Percentiles rank a stretch among this genome's conserved stretches.
Conservation (phyloP, 148 eudicot genomes). For the Silene uniflora region DNA sequence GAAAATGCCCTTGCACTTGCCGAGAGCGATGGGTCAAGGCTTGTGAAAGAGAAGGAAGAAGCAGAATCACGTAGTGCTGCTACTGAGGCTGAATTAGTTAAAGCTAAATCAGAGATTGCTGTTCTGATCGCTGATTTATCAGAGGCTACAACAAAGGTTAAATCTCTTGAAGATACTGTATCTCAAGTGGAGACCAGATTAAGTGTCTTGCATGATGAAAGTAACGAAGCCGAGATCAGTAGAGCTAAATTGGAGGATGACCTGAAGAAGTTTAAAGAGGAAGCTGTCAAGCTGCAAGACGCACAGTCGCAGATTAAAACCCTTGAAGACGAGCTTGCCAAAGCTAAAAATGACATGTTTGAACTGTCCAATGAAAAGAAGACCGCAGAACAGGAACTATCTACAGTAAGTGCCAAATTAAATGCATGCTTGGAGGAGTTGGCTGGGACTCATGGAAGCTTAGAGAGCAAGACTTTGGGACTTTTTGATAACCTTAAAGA, state of each 20-base stretch:
- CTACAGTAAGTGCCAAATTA: slow-evolving; percentile 50
- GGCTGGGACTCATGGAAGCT: slow-evolving; percentile 53
- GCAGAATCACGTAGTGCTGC: slow-evolving; percentile 43
- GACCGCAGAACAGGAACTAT: slow-evolving; percentile 53
- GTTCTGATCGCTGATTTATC: slow-evolving; percentile 42
- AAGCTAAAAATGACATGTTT: slow-evolving; percentile 45
- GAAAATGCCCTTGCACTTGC: slow-evolving; percentile 62
- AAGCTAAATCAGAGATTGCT: slow-evolving; percentile 52
- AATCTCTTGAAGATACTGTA: slow-evolving; percentile 64
- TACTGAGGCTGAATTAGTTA: slow-evolving; percentile 57
- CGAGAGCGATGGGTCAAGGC: slow-evolving; percentile 44
- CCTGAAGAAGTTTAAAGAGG: slow-evolving; percentile 60
- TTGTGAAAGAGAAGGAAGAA: slow-evolving; percentile 60
- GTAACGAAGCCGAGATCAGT: slow-evolving; percentile 40
- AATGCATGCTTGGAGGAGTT: slow-evolving; percentile 69
- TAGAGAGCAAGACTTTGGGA: slow-evolving; percentile 48
- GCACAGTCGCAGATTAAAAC: slow-evolving; percentile 43
- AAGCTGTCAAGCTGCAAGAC: slow-evolving; percentile 60
- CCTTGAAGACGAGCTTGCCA: slow-evolving; percentile 52
- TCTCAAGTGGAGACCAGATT: slow-evolving; percentile 49
- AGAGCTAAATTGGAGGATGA: slow-evolving; percentile 48
- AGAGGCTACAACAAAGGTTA: slow-evolving; percentile 53
- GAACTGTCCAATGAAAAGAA: slow-evolving; percentile 51
- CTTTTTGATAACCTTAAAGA: slow-evolving; percentile 52
- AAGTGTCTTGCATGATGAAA: slow-evolving; percentile 55